Conservation (phyloP, 2,329 filamentous ascomycete species). For the Epichloe coenophiala region DNA sequence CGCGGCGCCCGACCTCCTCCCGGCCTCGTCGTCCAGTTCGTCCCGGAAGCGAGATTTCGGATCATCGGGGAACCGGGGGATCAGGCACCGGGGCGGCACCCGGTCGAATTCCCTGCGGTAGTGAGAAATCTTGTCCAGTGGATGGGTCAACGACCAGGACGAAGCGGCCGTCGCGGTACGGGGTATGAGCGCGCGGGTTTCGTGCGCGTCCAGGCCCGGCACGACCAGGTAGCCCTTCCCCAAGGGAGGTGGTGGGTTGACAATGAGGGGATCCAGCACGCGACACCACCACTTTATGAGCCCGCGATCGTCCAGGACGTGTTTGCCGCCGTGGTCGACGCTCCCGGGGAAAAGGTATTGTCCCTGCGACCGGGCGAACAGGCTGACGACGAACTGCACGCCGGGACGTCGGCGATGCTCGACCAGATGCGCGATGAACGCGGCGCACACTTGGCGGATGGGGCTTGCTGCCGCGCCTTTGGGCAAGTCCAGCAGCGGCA, state of each 20-base stretch:
- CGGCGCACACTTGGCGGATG: constrained; percentile 57
- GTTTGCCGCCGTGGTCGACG: constrained; percentile 70
- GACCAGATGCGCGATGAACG: constrained; percentile 66
- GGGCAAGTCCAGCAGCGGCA: constrained; percentile 52
- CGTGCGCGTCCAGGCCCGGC: constrained; percentile 71
- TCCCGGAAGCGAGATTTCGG: constrained; percentile 83
- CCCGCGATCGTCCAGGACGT: constrained; percentile 80
- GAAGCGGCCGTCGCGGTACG: constrained; percentile 26
- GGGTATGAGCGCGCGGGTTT: constrained; percentile 70
- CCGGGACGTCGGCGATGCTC: constrained; percentile 49
- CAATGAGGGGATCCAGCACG: constrained; percentile 64
- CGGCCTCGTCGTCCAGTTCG: constrained; percentile 75
- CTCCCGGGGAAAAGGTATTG: constrained; percentile 95
- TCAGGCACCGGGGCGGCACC: constrained; percentile 68
- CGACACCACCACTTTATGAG: constrained; percentile 94
- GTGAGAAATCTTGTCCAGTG: constrained; percentile 52
- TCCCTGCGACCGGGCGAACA: constrained; percentile 83
- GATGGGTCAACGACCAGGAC: constrained; percentile 57
- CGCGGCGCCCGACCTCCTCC: constrained; percentile 38
- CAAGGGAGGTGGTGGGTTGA: constrained; percentile 26
- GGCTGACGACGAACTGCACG: constrained; percentile 62
- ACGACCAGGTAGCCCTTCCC: constrained; percentile 68
- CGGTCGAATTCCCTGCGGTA: constrained; percentile 42
- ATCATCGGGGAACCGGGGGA: constrained; percentile 88
- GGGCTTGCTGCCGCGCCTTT: constrained; percentile 56